Evolutionary conservation across 2,329 filamentous ascomycete species (phyloP), one percentile per base, ranked within the genome.

Genomic region (Penicillium sp.): DNA sequence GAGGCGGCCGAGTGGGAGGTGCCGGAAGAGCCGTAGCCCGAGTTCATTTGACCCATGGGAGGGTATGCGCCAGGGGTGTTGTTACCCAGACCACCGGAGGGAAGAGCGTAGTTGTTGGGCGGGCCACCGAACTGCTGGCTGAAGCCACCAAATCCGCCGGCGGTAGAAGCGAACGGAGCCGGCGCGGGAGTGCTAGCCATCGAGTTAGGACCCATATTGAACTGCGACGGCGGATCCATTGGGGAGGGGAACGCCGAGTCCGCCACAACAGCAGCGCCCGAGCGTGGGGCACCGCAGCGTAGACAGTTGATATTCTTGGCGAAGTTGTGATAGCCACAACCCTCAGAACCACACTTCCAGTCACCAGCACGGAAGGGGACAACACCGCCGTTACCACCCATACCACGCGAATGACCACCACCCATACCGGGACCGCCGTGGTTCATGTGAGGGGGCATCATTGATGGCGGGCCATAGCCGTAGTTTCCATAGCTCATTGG

Each of bases 261-360:
- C 29, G 93, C 93, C 54, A 97, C 91, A 47, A 99, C 90, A 14
- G 93, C 92, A 55, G 94, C 94, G 59, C 90, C 91, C 57, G 93
- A 93, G 66, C 94, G 90, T 73, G 91, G 95, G 49, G 93, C 94
- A 72, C 94, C 94, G 71, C 94, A 99, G 56, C 94, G 90, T 59
- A 99, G 84, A 75, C 94, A 99, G 76, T 91, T 96, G 54, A 97
- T 93, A 68, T 99, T 99, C 84, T 99, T 99, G 58, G 94, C 94
- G 71, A 99, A 99, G 79, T 99, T 99, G 80, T 99, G 94, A 75
- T 99, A 99, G 55, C 90, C 91, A 72, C 94, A 99, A 35, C 92
- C 91, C 70, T 99, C 94, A 61, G 94, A 94, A 53, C 94, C 94
- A 70, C 94, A 99, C 76, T 97, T 97, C 94, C 94, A 99, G 71